These are phyloP conservation scores for Ramularia endophylla DNA, from an alignment of 2,329 filamentous ascomycete genomes.

Conservation along the genomic window DNA sequence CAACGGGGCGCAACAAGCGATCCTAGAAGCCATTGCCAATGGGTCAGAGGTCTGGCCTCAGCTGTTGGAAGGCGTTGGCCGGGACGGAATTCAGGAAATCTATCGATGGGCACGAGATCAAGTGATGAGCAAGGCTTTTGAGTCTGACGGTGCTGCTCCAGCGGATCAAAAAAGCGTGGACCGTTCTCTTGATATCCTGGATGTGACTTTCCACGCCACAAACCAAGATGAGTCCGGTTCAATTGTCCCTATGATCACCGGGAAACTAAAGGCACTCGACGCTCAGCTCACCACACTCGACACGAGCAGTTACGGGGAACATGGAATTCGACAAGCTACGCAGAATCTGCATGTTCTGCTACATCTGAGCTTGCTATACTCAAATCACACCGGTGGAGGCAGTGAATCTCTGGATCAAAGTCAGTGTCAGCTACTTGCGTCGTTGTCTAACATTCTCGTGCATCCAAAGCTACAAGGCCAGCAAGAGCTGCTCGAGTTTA, in stretches of 20 bases:
- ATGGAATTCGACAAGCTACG: conserved; percentile 2
- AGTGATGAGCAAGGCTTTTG: conserved; percentile 21
- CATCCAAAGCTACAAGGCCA: conserved; percentile 34
- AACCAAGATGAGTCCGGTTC: conserved; percentile 12
- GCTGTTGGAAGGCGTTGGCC: conserved; percentile 35
- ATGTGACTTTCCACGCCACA: conserved; percentile 20
- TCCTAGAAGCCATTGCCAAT: conserved; percentile 36
- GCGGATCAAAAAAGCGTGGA: conserved; percentile 7
- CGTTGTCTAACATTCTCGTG: conserved; percentile 34
- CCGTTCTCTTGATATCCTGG: conserved; percentile 23
- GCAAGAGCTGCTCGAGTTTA: conserved; percentile 33
- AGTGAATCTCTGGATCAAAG: conserved; percentile 27
- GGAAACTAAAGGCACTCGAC: conserved; percentile 22
- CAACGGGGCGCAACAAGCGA: conserved; percentile 21
- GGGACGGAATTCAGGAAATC: conserved; percentile 19
- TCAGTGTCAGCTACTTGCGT: conserved; percentile 21
- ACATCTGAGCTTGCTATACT: conserved; percentile 36
- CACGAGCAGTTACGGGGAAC: conserved; percentile 4
- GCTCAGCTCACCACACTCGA: conserved; percentile 9
- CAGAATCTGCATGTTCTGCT: conserved; percentile 29
- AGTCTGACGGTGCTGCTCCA: not conserved
- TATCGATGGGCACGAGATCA: conserved; percentile 30
- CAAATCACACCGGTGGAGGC: conserved; percentile 18
- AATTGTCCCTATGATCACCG: conserved; percentile 17
- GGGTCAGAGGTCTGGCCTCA: conserved; percentile 40